These are phyloP conservation scores for Ceratobasidium sp. DNA, from an alignment of 1,284 basidiomycete species.

Conservation along the genomic window DNA sequence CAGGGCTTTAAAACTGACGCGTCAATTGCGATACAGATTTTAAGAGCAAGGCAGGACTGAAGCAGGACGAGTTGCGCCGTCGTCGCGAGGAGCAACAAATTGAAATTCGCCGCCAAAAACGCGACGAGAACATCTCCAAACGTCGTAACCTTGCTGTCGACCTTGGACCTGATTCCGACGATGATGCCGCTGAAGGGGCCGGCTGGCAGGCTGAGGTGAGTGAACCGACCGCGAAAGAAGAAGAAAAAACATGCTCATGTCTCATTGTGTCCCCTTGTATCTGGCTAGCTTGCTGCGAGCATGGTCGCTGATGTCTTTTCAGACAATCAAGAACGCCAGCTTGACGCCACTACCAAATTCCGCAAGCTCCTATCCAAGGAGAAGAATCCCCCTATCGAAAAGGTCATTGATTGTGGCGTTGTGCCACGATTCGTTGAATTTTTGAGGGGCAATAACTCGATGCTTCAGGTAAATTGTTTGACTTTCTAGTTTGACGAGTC, in stretches of 20 bases:
- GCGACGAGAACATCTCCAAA: constrained; percentile 97
- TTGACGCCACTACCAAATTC: constrained; percentile 81
- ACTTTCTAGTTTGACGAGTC: constrained; percentile 18
- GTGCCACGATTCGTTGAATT: constrained; percentile 98
- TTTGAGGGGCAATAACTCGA: constrained; percentile 80
- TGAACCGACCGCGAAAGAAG: constrained; percentile 3
- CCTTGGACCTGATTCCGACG: constrained; percentile 80
- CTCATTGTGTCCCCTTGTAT: too few relatives aligned
- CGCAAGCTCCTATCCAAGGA: constrained; percentile 98
- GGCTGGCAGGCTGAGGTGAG: constrained; percentile 80
- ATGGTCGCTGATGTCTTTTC: constrained; percentile 96
- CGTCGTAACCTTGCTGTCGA: constrained; percentile 88
- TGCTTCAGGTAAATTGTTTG: constrained; percentile 81
- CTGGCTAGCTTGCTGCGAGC: constrained; percentile 86
- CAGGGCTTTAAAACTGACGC: constrained; percentile 36
- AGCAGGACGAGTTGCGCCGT: constrained; percentile 87
- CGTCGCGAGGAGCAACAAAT: constrained; percentile 97
- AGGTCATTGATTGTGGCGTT: constrained; percentile 97
- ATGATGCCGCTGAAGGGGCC: constrained; percentile 70
- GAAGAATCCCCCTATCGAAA: constrained; percentile 99
- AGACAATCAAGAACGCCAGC: constrained; percentile 81
- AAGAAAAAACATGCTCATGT: constrained; percentile 16
- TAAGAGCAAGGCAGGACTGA: constrained; percentile 84
- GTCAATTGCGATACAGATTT: constrained; percentile 54
- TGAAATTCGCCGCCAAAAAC: constrained; percentile 94